A percentile compares a stretch with the other conserved stretches of the same genome.
These are phyloP conservation scores for Diplodia mutila DNA, from an alignment of 2,329 filamentous ascomycete species.

Conservation along the genomic window DNA sequence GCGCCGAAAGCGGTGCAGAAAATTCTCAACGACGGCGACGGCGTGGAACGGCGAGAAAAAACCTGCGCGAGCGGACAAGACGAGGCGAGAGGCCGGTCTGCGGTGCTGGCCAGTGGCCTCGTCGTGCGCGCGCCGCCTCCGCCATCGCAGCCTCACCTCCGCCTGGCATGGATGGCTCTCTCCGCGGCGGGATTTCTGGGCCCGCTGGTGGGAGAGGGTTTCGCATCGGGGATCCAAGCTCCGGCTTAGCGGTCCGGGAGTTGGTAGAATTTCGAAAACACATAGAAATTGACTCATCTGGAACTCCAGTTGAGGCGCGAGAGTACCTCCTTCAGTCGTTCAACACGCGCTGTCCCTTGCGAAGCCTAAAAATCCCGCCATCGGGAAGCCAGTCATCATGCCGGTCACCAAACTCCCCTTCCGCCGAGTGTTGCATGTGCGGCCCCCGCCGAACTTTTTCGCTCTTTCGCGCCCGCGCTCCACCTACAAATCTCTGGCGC, in stretches of 20 bases:
- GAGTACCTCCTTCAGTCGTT: conserved; percentile 21
- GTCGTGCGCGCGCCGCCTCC: not conserved
- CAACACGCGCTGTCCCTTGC: conserved; percentile 20
- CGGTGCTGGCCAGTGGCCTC: not conserved
- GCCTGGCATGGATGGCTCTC: not conserved
- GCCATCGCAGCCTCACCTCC: not conserved
- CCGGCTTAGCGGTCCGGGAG: conserved; percentile 19
- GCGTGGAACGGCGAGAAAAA: not conserved
- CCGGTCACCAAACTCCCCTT: conserved; percentile 19
- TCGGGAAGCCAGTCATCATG: conserved; percentile 18
- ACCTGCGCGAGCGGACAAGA: not conserved
- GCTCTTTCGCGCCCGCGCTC: conserved; percentile 13
- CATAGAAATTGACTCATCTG: conserved; percentile 20
- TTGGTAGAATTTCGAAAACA: conserved; percentile 13
- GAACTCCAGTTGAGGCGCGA: conserved; percentile 7
- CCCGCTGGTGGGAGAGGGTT: conserved; percentile 13
- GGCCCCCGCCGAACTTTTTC: conserved; percentile 17
- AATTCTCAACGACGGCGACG: not conserved
- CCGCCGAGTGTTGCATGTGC: conserved; percentile 18
- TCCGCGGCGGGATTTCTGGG: conserved; percentile 15
- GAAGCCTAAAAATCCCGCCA: conserved; percentile 17
- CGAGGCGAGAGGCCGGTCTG: not conserved
- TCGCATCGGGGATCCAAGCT: conserved; percentile 20
- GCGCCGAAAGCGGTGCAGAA: conserved; percentile 17
- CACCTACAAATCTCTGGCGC: conserved; percentile 11